Conservation (phyloP, 345 rosid species). For the Capsella bursapastoris region DNA sequence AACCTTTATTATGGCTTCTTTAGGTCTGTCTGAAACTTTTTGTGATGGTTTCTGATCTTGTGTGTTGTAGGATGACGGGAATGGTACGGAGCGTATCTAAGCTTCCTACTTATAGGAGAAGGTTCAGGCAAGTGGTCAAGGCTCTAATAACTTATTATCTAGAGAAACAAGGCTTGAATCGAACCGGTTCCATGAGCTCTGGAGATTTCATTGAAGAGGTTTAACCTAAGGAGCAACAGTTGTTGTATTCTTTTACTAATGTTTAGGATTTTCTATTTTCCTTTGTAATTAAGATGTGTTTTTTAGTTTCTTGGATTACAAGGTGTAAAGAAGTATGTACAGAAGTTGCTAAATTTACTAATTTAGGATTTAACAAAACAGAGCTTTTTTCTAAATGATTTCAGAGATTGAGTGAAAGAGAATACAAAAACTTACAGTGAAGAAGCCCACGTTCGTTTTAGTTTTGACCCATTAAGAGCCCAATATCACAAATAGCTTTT, state of each 20-base stretch:
- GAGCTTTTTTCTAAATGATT: neutral
- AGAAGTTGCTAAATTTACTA: conserved; percentile 1
- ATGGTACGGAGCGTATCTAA: conserved; percentile 66
- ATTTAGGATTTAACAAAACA: neutral
- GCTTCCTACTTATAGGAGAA: conserved; percentile 75
- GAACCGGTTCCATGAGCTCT: conserved; percentile 51
- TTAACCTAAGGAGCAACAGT: conserved; percentile 14
- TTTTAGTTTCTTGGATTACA: neutral
- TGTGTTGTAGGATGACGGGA: conserved; percentile 66
- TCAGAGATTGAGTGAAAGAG: neutral
- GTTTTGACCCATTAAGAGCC: conserved; percentile 18
- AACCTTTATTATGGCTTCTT: neutral
- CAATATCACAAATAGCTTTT: neutral
- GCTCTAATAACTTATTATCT: conserved; percentile 50
- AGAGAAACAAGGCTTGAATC: conserved; percentile 48
- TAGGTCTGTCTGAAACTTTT: neutral
- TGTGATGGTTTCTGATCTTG: neutral
- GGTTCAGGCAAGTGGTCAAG: conserved; percentile 70
- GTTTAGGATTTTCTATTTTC: neutral
- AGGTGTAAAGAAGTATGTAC: conserved; percentile 11
- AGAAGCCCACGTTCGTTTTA: neutral
- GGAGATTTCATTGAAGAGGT: conserved; percentile 45
- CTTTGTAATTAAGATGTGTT: neutral
- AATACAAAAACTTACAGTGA: conserved; percentile 3
- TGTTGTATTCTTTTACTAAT: neutral